Evolutionary conservation across 768 basidiomycete species (phyloP), one percentile per base, ranked within the genome.

Genomic region (Clavaria fumosa): DNA sequence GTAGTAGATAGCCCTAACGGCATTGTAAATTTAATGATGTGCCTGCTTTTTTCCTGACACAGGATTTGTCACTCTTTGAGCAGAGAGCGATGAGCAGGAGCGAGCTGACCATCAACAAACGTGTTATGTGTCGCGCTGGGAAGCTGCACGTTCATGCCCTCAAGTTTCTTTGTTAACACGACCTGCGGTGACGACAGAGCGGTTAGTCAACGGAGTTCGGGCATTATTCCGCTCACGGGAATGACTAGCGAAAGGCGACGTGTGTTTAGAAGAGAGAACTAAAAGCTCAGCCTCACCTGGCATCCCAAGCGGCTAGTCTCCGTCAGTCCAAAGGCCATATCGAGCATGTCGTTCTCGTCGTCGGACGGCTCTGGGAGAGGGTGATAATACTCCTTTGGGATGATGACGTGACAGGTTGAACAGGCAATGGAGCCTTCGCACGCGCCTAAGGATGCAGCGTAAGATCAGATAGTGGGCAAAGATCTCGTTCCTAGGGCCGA

Each of bases 281-380:
- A n/a, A n/a, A n/a, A n/a, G n/a, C n/a, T n/a, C n/a, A n/a, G n/a
- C n/a, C n/a, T n/a, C n/a, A n/a, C n/a, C 53, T 83, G 81, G 50
- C 81, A 83, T 0, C 82, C 82, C 14, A 85, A 59, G 6, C 76
- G 64, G 44, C 81, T 93, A 47, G 93, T 96, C 50, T 96, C 93
- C 1, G 89, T 91, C 37, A 97, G 65, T 0, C 88, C 95, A 49
- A 96, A 97, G 3, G 93, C 93, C 70, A 97, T 85, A 56, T 96
- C 93, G 26, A 99, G 70, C 88, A 91, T 90, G 49, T 89, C 91
- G 50, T 96, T 99, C 60, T 99, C 93, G 52, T 99, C 93, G 46
- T 97, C 93, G 39, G 83, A 83, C 3, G 93, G 91, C 51, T 97
- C 93, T 1, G 85, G 80, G 2, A 97, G 68, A 33, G 70, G 54